Conservation (phyloP, 23 red algal genomes). For the Gracilaria caudata region DNA sequence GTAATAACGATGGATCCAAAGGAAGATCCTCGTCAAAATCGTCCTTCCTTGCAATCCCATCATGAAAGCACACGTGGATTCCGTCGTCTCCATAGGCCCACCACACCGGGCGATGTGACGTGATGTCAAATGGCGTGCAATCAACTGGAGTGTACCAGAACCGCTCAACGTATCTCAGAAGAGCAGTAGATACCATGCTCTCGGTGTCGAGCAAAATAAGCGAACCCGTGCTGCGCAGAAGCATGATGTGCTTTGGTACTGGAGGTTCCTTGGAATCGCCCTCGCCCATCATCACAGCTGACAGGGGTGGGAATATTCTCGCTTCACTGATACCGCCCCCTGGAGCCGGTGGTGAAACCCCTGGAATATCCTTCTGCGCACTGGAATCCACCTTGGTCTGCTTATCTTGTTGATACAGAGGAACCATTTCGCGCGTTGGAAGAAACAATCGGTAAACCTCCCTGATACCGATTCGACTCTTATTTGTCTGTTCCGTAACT, state of each 20-base stretch:
- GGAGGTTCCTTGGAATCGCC: slow-evolving; percentile 8
- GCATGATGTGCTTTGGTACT: slow-evolving; percentile 73
- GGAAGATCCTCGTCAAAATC: slow-evolving; percentile 53
- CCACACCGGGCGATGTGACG: slow-evolving; percentile 66
- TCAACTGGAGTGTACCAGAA: slow-evolving; percentile 84
- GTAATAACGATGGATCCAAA: slow-evolving; percentile 6
- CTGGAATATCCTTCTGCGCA: background rate
- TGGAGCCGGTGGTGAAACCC: slow-evolving; percentile 50
- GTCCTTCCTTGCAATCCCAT: slow-evolving; percentile 38
- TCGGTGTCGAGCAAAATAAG: slow-evolving; percentile 85
- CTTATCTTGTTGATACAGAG: slow-evolving; percentile 58
- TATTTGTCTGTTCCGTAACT: slow-evolving; percentile 32
- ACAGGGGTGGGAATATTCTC: slow-evolving; percentile 74
- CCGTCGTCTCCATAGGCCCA: slow-evolving; percentile 95
- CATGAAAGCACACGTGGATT: slow-evolving; percentile 78
- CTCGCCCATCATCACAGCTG: slow-evolving; percentile 9
- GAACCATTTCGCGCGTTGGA: slow-evolving; percentile 62
- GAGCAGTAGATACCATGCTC: slow-evolving; percentile 67
- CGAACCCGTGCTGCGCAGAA: slow-evolving; percentile 75
- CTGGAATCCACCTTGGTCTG: slow-evolving; percentile 30
- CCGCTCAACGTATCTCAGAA: slow-evolving; percentile 80
- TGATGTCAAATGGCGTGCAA: slow-evolving; percentile 69
- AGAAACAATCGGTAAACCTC: slow-evolving; percentile 75
- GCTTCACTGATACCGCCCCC: slow-evolving; percentile 74
- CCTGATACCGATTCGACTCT: slow-evolving; percentile 31